Percentiles rank a stretch among this genome's conserved stretches.
These are phyloP conservation scores for Blumeriella jaapii DNA, from an alignment of 2,329 filamentous ascomycete genomes.

Conservation along the genomic window DNA sequence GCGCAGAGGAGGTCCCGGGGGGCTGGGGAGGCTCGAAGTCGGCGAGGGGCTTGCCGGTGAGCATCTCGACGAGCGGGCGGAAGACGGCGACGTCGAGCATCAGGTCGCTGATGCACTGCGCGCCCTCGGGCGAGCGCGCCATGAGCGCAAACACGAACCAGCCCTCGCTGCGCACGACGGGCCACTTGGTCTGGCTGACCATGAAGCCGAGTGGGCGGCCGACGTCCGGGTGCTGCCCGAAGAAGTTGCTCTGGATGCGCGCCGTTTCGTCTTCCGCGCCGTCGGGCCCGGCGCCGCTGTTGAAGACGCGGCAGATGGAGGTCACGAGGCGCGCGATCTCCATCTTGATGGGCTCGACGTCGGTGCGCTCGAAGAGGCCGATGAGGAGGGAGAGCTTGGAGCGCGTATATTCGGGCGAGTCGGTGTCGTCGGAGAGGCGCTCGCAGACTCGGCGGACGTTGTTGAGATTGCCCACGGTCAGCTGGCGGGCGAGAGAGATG, in stretches of 20 bases:
- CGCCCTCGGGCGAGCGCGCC: slow-evolving; percentile 39
- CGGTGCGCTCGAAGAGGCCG: slow-evolving; percentile 32
- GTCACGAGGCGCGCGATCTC: slow-evolving; percentile 45
- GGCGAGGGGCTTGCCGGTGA: slow-evolving; percentile 34
- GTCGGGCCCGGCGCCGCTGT: slow-evolving; percentile 29
- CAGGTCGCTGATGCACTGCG: slow-evolving; percentile 33
- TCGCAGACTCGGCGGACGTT: slow-evolving; percentile 42
- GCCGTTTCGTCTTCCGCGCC: slow-evolving; percentile 28
- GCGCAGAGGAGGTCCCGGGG: slow-evolving; percentile 1
- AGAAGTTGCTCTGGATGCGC: slow-evolving; percentile 20
- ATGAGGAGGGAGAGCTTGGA: slow-evolving; percentile 31
- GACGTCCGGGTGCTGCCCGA: slow-evolving; percentile 24
- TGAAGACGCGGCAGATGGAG: slow-evolving; percentile 42
- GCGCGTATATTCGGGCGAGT: slow-evolving; percentile 25
- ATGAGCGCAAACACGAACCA: slow-evolving; percentile 54
- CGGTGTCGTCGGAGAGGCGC: slow-evolving; percentile 30
- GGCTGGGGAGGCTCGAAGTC: slow-evolving; percentile 15
- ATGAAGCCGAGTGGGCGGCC: slow-evolving; percentile 37
- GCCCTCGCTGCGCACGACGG: slow-evolving; percentile 45
- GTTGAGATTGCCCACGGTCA: slow-evolving; percentile 39
- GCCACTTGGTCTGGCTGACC: slow-evolving; percentile 46
- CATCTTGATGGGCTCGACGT: slow-evolving; percentile 44
- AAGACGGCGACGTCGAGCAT: slow-evolving; percentile 34
- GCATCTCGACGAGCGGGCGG: slow-evolving; percentile 34
- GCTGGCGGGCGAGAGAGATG: slow-evolving; percentile 44